Evolutionary conservation across 331 rosid genomes (phyloP), one percentile per base, ranked within the genome.

Genomic region (Arachis monticola): DNA sequence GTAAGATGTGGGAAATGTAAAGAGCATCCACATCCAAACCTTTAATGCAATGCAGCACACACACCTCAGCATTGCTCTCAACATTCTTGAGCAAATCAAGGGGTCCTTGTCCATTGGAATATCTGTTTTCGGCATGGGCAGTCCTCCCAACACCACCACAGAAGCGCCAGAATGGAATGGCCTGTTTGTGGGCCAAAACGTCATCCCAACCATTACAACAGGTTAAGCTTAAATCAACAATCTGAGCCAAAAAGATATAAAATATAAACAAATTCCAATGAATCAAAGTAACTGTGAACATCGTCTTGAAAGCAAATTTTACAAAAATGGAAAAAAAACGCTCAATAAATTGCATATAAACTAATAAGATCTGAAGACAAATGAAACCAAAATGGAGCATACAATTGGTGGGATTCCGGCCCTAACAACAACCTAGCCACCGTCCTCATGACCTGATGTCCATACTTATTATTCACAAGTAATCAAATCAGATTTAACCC

Each of bases 31-130:
- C 97, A 73, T 94, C 99, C 84, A 94, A 85, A 55, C 97, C 99
- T 81, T 92, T 94, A 58, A 91, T n/a, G 6, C 3, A 6, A 12
- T 22, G 27, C 27, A 22, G 27, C 27, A 22, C 27, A 22, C 81
- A 35, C 77, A 91, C 99, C 75, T 90, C 99, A 1, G 99, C 99
- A 46, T 94, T 94, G 62, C 99, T 94, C 91, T 94, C 99, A 5
- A 97, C 99, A 87, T 94, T 92, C 88, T 92, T 92, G 0, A 94
- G 92, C 88, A 94, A 81, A 72, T 92, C 99, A 3, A 94, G 76
- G 35, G 92, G 87, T 5, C 99, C 99, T 71, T 94, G 99, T 2
- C 99, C 99, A 66, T 94, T 92, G 40, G 97, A 92, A 74, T 94
- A 96, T 76, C 97, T 90, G 47, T 74, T 94, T 85, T 92, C 92